A percentile compares a stretch with the other conserved stretches of the same genome.
These are phyloP conservation scores for Phytophthora colocasiae DNA, from an alignment of 352 stramenopile genomes.

Conservation along the genomic window DNA sequence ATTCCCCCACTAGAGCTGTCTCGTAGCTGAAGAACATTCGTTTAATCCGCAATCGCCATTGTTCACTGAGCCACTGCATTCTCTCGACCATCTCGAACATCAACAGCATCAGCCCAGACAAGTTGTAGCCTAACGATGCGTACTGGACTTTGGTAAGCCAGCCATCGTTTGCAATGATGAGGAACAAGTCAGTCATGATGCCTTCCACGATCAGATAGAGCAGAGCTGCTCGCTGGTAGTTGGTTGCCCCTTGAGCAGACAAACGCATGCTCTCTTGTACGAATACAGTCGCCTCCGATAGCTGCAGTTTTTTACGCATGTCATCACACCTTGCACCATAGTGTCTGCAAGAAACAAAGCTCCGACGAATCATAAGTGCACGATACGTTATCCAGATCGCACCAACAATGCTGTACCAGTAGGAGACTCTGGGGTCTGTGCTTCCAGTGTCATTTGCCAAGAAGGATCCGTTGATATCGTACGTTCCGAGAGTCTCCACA, in stretches of 20 bases:
- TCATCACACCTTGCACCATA: conserved; percentile 14
- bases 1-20: conserved; percentile 13
- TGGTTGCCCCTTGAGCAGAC: conserved; percentile 25
- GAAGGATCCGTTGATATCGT: conserved; percentile 23
- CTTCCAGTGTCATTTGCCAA: conserved; percentile 23
- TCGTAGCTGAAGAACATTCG: conserved; percentile 30
- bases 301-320: conserved; percentile 1
- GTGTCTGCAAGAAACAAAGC: conserved; percentile 1
- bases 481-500: conserved; percentile 18
- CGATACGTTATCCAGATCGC: conserved; percentile 24
- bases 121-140: conserved; percentile 34
- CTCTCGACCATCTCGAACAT: conserved; percentile 41
- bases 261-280: conserved; percentile 26
- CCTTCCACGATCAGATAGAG: conserved; percentile 35
- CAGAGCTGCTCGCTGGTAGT: conserved; percentile 22
- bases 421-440: conserved; percentile 11
- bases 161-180: conserved; percentile 30
- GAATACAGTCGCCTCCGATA: conserved; percentile 16
- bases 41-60: conserved; percentile 14
- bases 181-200: conserved; percentile 28
- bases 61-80: conserved; percentile 10
- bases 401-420: conserved; percentile 22
- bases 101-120: conserved; percentile 25
- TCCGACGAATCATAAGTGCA: conserved; percentile 15
- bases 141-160: conserved; percentile 20